Evolutionary conservation across 1,284 basidiomycete species (phyloP).

Genomic region (Trametes hirsuta): DNA sequence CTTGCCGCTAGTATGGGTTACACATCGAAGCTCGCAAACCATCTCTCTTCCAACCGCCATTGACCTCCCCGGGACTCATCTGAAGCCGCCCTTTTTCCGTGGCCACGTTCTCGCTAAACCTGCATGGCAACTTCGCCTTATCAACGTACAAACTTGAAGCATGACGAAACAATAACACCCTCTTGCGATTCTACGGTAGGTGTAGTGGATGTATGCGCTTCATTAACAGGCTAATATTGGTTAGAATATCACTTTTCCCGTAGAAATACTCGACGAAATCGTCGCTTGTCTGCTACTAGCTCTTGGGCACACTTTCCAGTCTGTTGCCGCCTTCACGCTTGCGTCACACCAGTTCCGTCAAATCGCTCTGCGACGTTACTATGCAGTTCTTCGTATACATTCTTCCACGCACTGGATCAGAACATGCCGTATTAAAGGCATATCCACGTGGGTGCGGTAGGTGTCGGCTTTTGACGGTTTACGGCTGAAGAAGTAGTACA

Average conservation of each 20-base stretch:
- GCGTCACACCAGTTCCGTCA: constrained; percentile 47
- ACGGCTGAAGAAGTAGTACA: neutral
- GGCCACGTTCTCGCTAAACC: too few relatives aligned
- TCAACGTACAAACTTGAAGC: too few relatives aligned
- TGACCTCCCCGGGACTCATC: too few relatives aligned
- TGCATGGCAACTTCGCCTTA: too few relatives aligned
- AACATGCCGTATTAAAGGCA: constrained; percentile 25
- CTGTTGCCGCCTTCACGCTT: constrained; percentile 42
- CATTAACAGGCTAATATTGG: too few relatives aligned
- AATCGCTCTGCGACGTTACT: constrained; percentile 45
- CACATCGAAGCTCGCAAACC: too few relatives aligned
- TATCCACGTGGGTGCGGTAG: constrained; percentile 34
- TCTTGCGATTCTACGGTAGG: too few relatives aligned
- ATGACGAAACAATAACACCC: too few relatives aligned
- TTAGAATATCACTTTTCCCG: constrained; percentile 34
- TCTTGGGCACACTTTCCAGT: constrained; percentile 31
- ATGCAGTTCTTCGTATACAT: constrained; percentile 35
- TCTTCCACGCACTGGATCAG: constrained; percentile 34
- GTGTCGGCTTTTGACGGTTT: neutral
- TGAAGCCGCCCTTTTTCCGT: too few relatives aligned
- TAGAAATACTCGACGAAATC: constrained; percentile 49
- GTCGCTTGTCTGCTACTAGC: constrained; percentile 38
- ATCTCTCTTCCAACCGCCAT: too few relatives aligned
- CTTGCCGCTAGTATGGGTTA: too few relatives aligned
- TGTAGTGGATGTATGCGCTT: too few relatives aligned